phyloP scores from a whole-genome alignment of 2,329 filamentous ascomycete species.

The Fusarium zealandicum region DNA sequence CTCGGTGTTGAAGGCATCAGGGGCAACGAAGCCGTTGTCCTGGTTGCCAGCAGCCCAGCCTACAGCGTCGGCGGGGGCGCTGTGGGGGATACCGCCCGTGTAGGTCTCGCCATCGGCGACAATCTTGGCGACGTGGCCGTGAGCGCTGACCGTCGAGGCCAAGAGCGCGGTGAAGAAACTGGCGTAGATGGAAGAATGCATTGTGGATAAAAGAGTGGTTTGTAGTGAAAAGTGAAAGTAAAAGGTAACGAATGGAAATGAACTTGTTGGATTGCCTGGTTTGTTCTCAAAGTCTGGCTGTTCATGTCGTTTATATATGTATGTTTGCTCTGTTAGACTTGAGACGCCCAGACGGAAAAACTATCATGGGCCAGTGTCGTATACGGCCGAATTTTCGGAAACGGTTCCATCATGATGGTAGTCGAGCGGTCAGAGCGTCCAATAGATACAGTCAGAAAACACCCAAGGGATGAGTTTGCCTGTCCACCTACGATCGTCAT shows the following conservation, averaged over 20 bases:
- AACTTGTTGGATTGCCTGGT: too few species aligned
- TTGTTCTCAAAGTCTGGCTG: too few species aligned
- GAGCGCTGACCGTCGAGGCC: neutral
- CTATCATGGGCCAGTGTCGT: too few species aligned
- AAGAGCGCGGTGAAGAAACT: neutral
- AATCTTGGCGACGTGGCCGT: neutral
- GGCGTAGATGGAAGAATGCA: neutral
- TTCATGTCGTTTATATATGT: too few species aligned
- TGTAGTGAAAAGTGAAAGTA: neutral
- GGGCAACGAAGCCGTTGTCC: constrained; percentile 58
- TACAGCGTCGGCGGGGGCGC: neutral
- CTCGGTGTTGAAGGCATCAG: constrained; percentile 45
- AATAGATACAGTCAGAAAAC: too few species aligned
- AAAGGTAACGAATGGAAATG: neutral
- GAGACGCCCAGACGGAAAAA: too few species aligned
- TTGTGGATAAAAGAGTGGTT: neutral
- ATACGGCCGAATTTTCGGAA: too few species aligned
- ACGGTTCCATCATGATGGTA: too few species aligned
- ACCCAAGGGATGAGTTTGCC: too few species aligned
- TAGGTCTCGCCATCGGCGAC: neutral
- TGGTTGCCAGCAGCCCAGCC: constrained; percentile 52
- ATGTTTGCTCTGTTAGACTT: too few species aligned
- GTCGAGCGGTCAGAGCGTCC: too few species aligned
- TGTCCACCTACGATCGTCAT: too few species aligned
- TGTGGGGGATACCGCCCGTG: neutral